A percentile compares a stretch with the other conserved stretches of the same genome.
Evolutionary conservation across 129 eudicot species (phyloP).

Genomic region (Flaveria robusta): DNA sequence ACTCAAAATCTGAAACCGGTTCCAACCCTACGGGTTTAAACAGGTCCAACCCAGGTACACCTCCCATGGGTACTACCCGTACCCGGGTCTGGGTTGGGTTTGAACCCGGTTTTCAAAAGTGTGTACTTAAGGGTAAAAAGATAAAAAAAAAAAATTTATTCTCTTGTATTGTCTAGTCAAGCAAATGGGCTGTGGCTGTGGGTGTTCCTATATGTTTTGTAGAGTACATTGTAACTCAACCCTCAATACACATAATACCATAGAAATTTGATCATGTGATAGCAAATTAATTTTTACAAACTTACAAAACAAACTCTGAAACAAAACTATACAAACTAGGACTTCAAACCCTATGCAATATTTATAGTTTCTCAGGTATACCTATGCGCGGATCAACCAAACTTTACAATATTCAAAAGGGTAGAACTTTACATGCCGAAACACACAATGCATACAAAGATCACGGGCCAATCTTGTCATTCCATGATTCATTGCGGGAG

Average conservation of each 20-base stretch:
- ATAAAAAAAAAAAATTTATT: no score
- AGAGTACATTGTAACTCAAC: no score
- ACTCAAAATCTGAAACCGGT: no score
- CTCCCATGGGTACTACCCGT: no score
- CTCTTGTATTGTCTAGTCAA: no score
- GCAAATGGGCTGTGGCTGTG: no score
- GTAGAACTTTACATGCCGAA: conserved; percentile 15
- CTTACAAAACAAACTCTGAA: conserved; percentile 17
- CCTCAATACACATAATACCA: not conserved
- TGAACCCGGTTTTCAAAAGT: no score
- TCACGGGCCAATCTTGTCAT: not conserved
- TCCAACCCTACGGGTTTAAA: no score
- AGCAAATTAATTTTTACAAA: conserved; percentile 19
- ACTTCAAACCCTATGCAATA: conserved; percentile 12
- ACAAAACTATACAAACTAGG: conserved; percentile 27
- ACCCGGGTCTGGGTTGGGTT: no score
- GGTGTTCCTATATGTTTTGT: no score
- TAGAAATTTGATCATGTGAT: not conserved
- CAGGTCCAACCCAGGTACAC: no score
- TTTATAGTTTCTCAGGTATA: conserved; percentile 22
- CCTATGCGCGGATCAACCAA: conserved; percentile 26
- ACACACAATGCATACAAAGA: conserved; percentile 13
- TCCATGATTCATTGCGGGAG: conserved; percentile 2
- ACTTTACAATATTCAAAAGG: conserved; percentile 18
- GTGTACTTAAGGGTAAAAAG: no score